Conservation (phyloP, 306 rosid genomes). For the Rosa multiflora region DNA sequence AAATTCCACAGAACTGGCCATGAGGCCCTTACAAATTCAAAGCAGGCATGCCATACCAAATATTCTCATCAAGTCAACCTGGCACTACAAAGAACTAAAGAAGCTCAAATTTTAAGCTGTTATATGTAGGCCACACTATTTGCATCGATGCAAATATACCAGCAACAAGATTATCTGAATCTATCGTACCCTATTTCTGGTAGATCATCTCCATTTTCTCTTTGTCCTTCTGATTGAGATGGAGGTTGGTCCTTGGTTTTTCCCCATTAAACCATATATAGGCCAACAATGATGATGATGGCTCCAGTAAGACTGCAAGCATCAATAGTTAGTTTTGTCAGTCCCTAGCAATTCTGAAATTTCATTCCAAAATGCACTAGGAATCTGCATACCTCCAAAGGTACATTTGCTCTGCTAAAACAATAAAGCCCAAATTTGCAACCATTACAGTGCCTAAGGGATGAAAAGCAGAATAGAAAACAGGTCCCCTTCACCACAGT, state of each 20-base stretch:
- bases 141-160: background rate
- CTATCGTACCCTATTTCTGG: background rate
- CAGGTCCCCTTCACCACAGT: conserved; percentile 38
- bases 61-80: too few species aligned
- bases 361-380: background rate
- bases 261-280: conserved; percentile 42
- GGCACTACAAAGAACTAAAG: background rate
- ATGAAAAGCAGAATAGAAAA: conserved; percentile 40
- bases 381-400: conserved; percentile 36
- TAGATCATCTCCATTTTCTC: background rate
- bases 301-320: conserved; percentile 36
- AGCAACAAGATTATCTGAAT: background rate
- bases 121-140: background rate
- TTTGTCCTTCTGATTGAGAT: background rate
- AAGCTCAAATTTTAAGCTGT: background rate
- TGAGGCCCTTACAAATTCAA: background rate
- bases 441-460: conserved; percentile 44
- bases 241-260: conserved; percentile 28
- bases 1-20: too few species aligned
- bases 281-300: conserved; percentile 27
- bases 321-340: background rate
- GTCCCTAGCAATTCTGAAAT: background rate
- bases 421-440: conserved; percentile 35
- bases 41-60: background rate
- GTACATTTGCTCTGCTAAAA: conserved; percentile 11